A percentile compares a stretch with the other conserved stretches of the same genome.
Conservation (phyloP, 2,329 filamentous ascomycete species). For the Aspergillus ruber region DNA sequence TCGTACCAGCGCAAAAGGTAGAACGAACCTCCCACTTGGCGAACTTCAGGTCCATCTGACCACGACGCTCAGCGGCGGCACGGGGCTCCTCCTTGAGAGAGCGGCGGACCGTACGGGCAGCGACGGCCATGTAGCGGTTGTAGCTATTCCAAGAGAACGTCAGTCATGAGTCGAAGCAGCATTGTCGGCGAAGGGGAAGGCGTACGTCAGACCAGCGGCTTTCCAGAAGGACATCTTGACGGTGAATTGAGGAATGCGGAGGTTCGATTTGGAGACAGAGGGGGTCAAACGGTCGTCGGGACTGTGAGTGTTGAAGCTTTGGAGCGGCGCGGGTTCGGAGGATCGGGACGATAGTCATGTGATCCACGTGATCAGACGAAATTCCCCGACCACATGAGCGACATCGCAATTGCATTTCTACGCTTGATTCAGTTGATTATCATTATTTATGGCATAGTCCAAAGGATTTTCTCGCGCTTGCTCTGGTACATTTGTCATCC, state of each 20-base stretch:
- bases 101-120: constrained; percentile 88
- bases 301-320: constrained; percentile 20
- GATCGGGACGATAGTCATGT: constrained; percentile 25
- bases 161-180: constrained; percentile 15
- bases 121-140: constrained; percentile 98
- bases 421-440: no score
- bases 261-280: constrained; percentile 23
- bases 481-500: no score
- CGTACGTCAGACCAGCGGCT: constrained; percentile 92
- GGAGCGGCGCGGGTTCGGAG: constrained; percentile 30
- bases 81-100: constrained; percentile 95
- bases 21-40: constrained; percentile 88
- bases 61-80: constrained; percentile 78
- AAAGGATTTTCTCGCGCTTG: no score
- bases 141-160: constrained; percentile 58
- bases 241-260: constrained; percentile 20
- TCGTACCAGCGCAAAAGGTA: constrained; percentile 7
- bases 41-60: constrained; percentile 82
- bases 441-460: no score
- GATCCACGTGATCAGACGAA: constrained; percentile 17
- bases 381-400: no score
- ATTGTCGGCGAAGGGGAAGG: constrained; percentile 5
- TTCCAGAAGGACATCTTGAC: constrained; percentile 96
- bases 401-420: no score
- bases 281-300: constrained; percentile 16